Conservation (phyloP, 1,139 yeast species). For the Zygoascus hellenicus region DNA sequence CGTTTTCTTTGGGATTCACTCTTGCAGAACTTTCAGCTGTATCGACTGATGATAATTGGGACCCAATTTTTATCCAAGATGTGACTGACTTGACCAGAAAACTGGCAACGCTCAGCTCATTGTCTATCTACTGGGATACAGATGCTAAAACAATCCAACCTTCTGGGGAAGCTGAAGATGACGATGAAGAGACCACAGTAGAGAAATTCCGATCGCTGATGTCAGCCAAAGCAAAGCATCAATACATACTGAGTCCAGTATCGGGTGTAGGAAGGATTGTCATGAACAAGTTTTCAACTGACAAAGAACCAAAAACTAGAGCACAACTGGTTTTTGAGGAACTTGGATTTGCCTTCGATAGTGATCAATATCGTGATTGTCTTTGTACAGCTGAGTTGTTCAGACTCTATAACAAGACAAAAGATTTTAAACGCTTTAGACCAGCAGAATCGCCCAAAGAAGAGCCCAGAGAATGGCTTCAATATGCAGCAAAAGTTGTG, state of each 20-base stretch:
- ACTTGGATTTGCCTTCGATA: slow-evolving; percentile 76
- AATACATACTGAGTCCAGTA: slow-evolving; percentile 79
- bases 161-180: slow-evolving; percentile 21
- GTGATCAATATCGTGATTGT: slow-evolving; percentile 77
- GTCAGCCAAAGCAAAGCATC: slow-evolving; percentile 33
- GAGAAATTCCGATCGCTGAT: slow-evolving; percentile 32
- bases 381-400: slow-evolving; percentile 77
- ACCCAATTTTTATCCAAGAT: slow-evolving; percentile 75
- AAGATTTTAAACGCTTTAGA: slow-evolving; percentile 63
- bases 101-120: slow-evolving; percentile 64
- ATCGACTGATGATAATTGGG: slow-evolving; percentile 82
- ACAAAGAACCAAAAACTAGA: slow-evolving; percentile 62
- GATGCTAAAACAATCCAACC: slow-evolving; percentile 41
- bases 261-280: slow-evolving; percentile 82
- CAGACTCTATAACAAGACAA: slow-evolving; percentile 72
- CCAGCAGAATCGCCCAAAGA: slow-evolving; percentile 59
- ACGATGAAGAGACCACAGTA: slow-evolving; percentile 14
- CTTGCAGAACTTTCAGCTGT: slow-evolving; percentile 85
- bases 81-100: slow-evolving; percentile 67
- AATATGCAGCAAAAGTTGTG: slow-evolving; percentile 70
- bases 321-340: slow-evolving; percentile 81
- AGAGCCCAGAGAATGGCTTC: slow-evolving; percentile 76
- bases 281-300: slow-evolving; percentile 76
- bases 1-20: slow-evolving; percentile 79
- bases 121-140: slow-evolving; percentile 85